A percentile compares a stretch with the other conserved stretches of the same genome.
Evolutionary conservation across 2,329 filamentous ascomycete genomes (phyloP).

Genomic region (Diplodia corticola): DNA sequence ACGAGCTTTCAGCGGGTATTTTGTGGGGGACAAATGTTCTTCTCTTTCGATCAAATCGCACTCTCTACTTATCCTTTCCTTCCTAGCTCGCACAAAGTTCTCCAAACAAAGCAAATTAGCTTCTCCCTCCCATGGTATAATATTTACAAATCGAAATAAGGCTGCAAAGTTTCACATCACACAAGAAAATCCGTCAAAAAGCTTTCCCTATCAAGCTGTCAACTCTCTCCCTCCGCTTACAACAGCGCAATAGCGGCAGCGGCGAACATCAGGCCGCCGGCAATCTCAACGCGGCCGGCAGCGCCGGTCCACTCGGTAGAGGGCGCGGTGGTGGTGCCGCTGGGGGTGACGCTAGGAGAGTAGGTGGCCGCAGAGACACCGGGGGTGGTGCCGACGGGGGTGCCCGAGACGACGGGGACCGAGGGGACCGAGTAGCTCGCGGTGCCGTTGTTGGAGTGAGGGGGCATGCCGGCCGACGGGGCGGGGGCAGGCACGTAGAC

Average conservation of each 20-base stretch:
- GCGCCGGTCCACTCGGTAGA: slow-evolving; percentile 8
- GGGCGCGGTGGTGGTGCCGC: background rate
- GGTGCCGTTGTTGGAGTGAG: slow-evolving; percentile 9
- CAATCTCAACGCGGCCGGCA: slow-evolving; percentile 11
- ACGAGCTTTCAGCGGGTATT: background rate
- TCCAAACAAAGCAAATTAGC: background rate
- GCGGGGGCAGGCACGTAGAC: background rate
- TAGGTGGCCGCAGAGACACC: background rate
- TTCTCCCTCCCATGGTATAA: background rate
- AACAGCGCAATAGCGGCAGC: slow-evolving; percentile 1
- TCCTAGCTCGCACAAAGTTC: background rate
- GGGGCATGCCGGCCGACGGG: slow-evolving; percentile 6
- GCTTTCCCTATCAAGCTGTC: background rate
- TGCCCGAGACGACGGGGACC: background rate
- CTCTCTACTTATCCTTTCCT: background rate
- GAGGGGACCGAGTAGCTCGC: background rate
- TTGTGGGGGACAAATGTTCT: background rate
- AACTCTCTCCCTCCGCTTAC: background rate
- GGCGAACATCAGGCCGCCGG: slow-evolving; percentile 9
- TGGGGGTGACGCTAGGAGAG: background rate
- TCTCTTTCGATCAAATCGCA: background rate
- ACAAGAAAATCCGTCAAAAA: slow-evolving; percentile 19
- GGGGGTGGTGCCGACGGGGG: background rate
- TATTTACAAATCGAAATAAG: slow-evolving; percentile 7
- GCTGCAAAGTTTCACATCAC: background rate